Evolutionary conservation across 192 early-diverging fungal genomes (phyloP), one percentile per base, ranked within the genome.

Genomic region (Lobosporangium transversale): DNA sequence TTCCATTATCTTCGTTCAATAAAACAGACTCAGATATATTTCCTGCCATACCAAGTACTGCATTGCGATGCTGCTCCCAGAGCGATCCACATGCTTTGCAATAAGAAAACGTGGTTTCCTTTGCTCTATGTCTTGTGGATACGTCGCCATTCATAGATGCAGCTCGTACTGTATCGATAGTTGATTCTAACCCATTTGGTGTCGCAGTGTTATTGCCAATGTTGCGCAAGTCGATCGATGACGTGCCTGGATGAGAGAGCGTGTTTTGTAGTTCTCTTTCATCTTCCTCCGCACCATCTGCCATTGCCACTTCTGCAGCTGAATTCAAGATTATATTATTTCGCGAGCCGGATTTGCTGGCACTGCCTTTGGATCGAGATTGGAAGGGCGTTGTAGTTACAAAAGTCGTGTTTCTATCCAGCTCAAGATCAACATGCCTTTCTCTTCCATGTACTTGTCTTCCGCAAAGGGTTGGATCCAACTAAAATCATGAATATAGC

Each of bases 401-500:
- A 50, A 94, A 94, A 24, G 85, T 79, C 7, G 92, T 94, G 58
- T 92, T 87, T 36, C 93, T 88, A 74, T 96, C 94, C 12, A 97
- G 79, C 66, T 94, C 91, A 44, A 97, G 66, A 68, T 96, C 96
- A 32, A 93, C 86, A 31, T 86, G 84, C 37, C 84, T 79, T 66
- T 97, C 94, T 17, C 84, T 62, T 15, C 94, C 94, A n/a, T 88
- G 75, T 17, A 89, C 82, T 58, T 91, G 89, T 32, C 80, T 62
- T 43, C 94, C 94, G 27, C 83, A 88, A 58, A 88, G 83, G 15
- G 70, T 67, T 43, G 89, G 79, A 79, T 97, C 96, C 64, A 97
- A 69, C 88, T 90, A 58, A 10, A 45, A 40, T 26, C 20, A 15
- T 18, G 7, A 42, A 14, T 18, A 58, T 26, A 24, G 36, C n/a